Base-by-base conservation (phyloP, 139 green algal species). In the Spirogloea muscicola region DNA sequence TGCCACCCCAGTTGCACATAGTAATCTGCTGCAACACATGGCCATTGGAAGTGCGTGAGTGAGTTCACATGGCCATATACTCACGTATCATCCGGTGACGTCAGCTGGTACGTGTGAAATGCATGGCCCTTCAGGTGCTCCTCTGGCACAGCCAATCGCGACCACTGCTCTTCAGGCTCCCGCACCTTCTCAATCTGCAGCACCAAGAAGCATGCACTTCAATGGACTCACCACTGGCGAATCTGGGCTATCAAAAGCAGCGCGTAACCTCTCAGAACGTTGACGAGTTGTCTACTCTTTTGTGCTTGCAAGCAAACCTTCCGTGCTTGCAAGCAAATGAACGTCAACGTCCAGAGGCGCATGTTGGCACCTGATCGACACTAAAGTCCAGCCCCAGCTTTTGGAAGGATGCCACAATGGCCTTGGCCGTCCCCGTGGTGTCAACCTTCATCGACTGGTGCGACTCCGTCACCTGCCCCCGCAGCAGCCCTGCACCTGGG, bases 371-470 rank as follows among this genome's bases (percentile, higher is more conserved):
- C 58, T 84, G 37, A 37, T 75, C 70, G 29, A 92, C 86, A 34
- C 86, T 76, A 68, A 91, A 96, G 0, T 87, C 62, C 0, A 91
- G 40, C 3, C 95, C 95, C 65, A 99, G 84, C 49, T 84, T 84
- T 27, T 92, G 82, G 62, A 99, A 92, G 1, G 86, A 96, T 3
- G 66, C 55, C 2, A 98, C 91, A 36, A 97, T 84, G 0, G 91
- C 93, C 76, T 96, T 96, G 44, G 93, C 93, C 3, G 90, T 95
- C 40, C 84, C 89, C 25, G 84, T 91, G 2, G 91, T 97, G 83
- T 98, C 93, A 46, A 90, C 95, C 84, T 99, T 99, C 49, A 82
- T 92, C n/a, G 80, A 86, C 78, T 99, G 95, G 82, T 99, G 95
- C 48, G 88, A 96, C 86, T 99, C 95, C 27, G 87, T 79, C 42